phyloP scores from a whole-genome alignment of 495 filamentous ascomycete species.

The Aspergillus sparsus region DNA sequence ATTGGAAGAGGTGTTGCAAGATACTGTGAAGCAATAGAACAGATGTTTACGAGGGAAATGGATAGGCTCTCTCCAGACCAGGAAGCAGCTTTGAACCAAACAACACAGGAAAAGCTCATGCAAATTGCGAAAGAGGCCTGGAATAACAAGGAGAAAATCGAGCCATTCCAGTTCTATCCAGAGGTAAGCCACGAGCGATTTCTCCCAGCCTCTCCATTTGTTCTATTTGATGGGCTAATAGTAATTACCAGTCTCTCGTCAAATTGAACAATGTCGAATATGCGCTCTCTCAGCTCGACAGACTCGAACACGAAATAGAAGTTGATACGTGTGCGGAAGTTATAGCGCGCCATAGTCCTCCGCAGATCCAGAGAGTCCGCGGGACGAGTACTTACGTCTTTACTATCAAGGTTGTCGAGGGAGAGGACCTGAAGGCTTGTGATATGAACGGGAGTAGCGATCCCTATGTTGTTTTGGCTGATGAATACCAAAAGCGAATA shows the following conservation, averaged over 20 bases:
- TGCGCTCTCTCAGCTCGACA: constrained; percentile 85
- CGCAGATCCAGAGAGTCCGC: constrained; percentile 56
- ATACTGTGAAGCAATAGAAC: constrained; percentile 91
- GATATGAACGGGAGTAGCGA: constrained; percentile 94
- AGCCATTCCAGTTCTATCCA: constrained; percentile 96
- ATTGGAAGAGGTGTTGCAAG: constrained; percentile 79
- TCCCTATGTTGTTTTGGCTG: constrained; percentile 94
- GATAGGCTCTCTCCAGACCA: constrained; percentile 86
- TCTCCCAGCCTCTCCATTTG: not conserved
- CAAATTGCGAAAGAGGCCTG: constrained; percentile 94
- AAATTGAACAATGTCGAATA: constrained; percentile 98
- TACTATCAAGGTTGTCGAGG: constrained; percentile 98
- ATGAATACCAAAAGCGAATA: constrained; percentile 98
- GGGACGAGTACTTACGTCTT: constrained; percentile 86
- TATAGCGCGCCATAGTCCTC: constrained; percentile 64
- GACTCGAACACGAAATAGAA: constrained; percentile 83
- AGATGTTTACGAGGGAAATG: constrained; percentile 88
- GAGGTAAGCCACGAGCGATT: constrained; percentile 57
- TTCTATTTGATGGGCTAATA: constrained; percentile 15
- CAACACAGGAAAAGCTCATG: constrained; percentile 87
- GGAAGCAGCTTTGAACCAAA: constrained; percentile 71
- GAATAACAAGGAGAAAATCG: constrained; percentile 88
- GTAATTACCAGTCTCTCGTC: constrained; percentile 72
- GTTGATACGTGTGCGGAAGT: constrained; percentile 92
- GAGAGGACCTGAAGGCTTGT: constrained; percentile 96